Conservation (phyloP, 1,284 basidiomycete genomes). For the Trametes pubescens region DNA sequence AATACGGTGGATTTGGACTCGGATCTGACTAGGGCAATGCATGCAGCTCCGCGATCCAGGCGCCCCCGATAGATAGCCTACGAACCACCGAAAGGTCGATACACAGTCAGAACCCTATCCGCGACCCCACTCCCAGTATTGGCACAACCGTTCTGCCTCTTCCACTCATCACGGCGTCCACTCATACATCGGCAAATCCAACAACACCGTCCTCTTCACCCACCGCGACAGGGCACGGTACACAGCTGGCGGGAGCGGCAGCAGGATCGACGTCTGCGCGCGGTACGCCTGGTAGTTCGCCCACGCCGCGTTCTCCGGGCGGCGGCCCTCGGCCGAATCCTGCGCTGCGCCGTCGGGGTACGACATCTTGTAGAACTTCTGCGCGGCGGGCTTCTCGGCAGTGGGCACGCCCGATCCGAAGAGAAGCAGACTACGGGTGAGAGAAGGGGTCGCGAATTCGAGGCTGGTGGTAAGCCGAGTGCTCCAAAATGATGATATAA, state of each 20-base stretch:
- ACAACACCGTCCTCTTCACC: slow-evolving; percentile 65
- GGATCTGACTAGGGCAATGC: no score
- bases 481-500: no score
- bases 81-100: no score
- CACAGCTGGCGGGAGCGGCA: slow-evolving; percentile 69
- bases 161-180: slow-evolving; percentile 42
- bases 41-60: no score
- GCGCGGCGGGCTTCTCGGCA: slow-evolving; percentile 76
- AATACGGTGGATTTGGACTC: no score
- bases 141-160: no score
- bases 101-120: no score
- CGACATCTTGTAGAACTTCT: slow-evolving; percentile 66
- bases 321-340: background rate
- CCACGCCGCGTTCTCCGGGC: slow-evolving; percentile 52
- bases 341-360: slow-evolving; percentile 44
- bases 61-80: no score
- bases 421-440: slow-evolving; percentile 58
- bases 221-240: slow-evolving; percentile 64
- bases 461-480: no score
- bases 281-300: slow-evolving; percentile 64
- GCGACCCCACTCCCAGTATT: no score
- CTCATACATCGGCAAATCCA: slow-evolving; percentile 71
- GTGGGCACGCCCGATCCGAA: slow-evolving; percentile 78
- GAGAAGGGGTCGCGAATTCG: no score
- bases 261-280: slow-evolving; percentile 67